Base-by-base conservation (phyloP, 2,329 filamentous ascomycete genomes). In the Drechmeria coniospora region DNA sequence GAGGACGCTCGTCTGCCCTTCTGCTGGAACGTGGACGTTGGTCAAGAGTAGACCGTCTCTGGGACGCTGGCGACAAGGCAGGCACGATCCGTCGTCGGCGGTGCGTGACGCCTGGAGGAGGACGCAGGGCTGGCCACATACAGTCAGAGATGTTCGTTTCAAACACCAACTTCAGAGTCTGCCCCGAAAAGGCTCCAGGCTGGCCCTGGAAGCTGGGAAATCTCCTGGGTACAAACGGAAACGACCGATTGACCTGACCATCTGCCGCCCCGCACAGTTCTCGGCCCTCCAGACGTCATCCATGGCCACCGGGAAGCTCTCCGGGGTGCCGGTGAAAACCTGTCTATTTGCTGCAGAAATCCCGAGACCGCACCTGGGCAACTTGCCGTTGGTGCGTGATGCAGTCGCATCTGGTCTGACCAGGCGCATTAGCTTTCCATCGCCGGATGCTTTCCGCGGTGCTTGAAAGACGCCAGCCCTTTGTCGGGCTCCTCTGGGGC, bases 1-100 rank as follows among this genome's bases (percentile, higher is more conserved):
- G 74, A 72, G 68, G 69, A 60, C 76, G 66, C 79, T 80, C 78
- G 76, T 83, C 77, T 69, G 73, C 65, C 53, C 56, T 56, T 54
- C 62, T 65, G 60, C 76, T 75, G 78, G 78, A 68, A 61, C 49
- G 45, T 44, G 57, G 49, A 65, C 61, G 58, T 52, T 63, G 66
- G 63, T 59, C 63, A 52, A 42, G 27, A 50, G 35, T 47, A 50
- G 54, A 47, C 49, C 34, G 53, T 45, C 36, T 36, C 43, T 45
- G 45, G 32, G 51, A 46, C 48, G 51, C 44, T 37, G 42, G 41
- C 38, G 42, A 28, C 23, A 23, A 20, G 21, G 26, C 26, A 17
- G 8, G 22, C 21, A 30, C 6, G 23, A 33, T 16, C 44, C 43
- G 43, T 29, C 29, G 34, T 31, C 27, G 24, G 28, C 23, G 31